Evolutionary conservation across 345 rosid genomes (phyloP).

Genomic region (Microcos paniculata): DNA sequence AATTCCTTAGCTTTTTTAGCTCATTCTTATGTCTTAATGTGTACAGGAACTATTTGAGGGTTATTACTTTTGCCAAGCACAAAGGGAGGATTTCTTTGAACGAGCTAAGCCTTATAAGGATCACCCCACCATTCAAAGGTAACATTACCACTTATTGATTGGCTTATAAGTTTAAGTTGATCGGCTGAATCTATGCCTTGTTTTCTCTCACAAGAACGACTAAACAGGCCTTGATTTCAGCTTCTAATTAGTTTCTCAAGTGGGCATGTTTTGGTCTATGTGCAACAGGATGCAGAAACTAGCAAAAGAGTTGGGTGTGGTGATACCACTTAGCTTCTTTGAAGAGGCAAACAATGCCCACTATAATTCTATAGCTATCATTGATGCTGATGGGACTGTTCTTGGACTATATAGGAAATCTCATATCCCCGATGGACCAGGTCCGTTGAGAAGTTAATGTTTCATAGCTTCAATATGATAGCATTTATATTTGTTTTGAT

Average conservation of each 20-base stretch:
- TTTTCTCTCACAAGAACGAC: constrained; percentile 3
- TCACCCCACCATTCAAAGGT: constrained; percentile 84
- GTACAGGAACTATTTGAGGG: constrained; percentile 92
- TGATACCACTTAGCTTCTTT: constrained; percentile 91
- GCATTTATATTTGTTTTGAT: constrained; percentile 7
- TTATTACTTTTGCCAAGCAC: constrained; percentile 97
- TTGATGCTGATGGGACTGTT: constrained; percentile 93
- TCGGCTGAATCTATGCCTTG: constrained; percentile 4
- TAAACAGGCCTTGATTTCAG: constrained; percentile 3
- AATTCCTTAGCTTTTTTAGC: background rate
- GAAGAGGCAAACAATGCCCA: constrained; percentile 94
- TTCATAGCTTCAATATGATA: constrained; percentile 14
- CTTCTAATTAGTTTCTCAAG: constrained; percentile 9
- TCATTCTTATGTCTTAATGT: constrained; percentile 8
- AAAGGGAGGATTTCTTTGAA: constrained; percentile 75
- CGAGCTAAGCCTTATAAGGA: constrained; percentile 80
- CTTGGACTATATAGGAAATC: constrained; percentile 93
- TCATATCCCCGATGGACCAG: constrained; percentile 98
- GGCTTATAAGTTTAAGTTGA: constrained; percentile 6
- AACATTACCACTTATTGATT: constrained; percentile 4
- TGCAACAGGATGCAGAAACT: constrained; percentile 74
- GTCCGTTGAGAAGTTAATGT: constrained; percentile 33
- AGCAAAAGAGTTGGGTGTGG: constrained; percentile 84
- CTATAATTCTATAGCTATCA: constrained; percentile 83
- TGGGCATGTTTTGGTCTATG: background rate